A percentile compares a stretch with the other conserved stretches of the same genome.
These are phyloP conservation scores for Aplosporella prunicola DNA, from an alignment of 2,329 filamentous ascomycete genomes.

Conservation along the genomic window DNA sequence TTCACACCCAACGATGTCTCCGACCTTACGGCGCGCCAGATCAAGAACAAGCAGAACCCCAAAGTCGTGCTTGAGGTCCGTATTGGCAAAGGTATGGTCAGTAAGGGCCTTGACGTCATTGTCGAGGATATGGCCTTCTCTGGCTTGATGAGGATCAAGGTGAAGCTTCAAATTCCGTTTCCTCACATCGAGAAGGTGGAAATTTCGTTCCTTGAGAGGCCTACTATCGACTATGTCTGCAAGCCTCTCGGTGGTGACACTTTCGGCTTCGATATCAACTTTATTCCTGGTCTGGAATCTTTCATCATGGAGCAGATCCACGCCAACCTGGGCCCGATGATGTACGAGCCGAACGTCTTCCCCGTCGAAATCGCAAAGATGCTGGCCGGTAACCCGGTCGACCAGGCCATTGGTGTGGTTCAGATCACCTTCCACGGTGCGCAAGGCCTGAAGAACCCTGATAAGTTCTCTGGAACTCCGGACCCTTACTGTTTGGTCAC, in stretches of 20 bases:
- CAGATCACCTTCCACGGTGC: constrained; percentile 87
- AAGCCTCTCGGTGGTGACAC: constrained; percentile 93
- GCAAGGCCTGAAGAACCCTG: constrained; percentile 85
- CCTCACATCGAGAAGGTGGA: constrained; percentile 92
- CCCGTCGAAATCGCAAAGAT: constrained; percentile 98
- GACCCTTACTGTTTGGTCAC: constrained; percentile 85
- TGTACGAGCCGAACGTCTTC: constrained; percentile 97
- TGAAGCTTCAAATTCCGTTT: constrained; percentile 93
- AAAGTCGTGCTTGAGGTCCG: constrained; percentile 93
- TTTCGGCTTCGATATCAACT: constrained; percentile 97
- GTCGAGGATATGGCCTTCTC: constrained; percentile 97
- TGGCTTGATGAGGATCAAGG: constrained; percentile 91
- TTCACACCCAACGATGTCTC: constrained; percentile 92
- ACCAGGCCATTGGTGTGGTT: constrained; percentile 90
- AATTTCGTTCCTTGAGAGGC: constrained; percentile 84
- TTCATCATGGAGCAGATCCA: constrained; percentile 98
- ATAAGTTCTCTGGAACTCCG: constrained; percentile 83
- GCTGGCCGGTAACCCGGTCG: constrained; percentile 85
- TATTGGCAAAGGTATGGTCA: constrained; percentile 91
- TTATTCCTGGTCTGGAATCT: constrained; percentile 84
- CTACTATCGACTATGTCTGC: constrained; percentile 91
- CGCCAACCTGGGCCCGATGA: constrained; percentile 86
- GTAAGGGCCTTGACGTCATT: constrained; percentile 93
- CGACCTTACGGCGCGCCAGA: constrained; percentile 80
- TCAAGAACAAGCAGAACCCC: constrained; percentile 94